Percentiles rank a stretch among this genome's conserved stretches.
These are phyloP conservation scores for Tetracentron sinense DNA, from an alignment of 164 flowering plant species.

Conservation along the genomic window DNA sequence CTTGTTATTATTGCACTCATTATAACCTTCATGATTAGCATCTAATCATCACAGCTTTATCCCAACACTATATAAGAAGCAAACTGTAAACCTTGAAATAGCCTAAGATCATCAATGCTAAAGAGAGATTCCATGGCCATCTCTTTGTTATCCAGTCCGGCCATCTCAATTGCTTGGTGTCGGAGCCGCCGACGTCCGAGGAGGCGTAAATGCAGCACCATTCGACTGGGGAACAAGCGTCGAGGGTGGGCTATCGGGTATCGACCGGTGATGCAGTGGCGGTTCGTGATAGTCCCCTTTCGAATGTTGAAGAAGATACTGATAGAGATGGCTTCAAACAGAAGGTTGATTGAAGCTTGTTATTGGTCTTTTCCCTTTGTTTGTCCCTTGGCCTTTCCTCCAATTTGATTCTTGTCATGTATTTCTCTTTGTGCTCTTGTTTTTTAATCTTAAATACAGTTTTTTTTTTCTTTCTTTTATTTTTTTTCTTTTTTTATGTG, in stretches of 20 bases:
- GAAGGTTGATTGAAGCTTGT: slow-evolving; percentile 25
- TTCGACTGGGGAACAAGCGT: slow-evolving; percentile 47
- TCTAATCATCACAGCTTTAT: no score
- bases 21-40: no score
- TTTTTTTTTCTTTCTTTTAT: no score
- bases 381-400: slow-evolving; percentile 41
- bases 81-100: background rate
- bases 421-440: no score
- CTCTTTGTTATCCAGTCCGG: slow-evolving; percentile 27
- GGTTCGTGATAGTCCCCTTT: slow-evolving; percentile 24
- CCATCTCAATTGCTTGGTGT: slow-evolving; percentile 33
- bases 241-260: slow-evolving; percentile 32
- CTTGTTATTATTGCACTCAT: no score
- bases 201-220: slow-evolving; percentile 30
- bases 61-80: background rate
- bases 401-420: slow-evolving; percentile 36
- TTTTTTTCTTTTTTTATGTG: no score
- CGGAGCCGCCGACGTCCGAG: slow-evolving; percentile 23
- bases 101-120: slow-evolving; percentile 8
- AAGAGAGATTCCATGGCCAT: slow-evolving; percentile 13
- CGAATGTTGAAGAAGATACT: slow-evolving; percentile 36
- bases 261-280: slow-evolving; percentile 40
- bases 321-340: slow-evolving; percentile 30
- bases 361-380: slow-evolving; percentile 34
- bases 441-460: no score